Evolutionary conservation across 768 basidiomycete genomes (phyloP), one percentile per base, ranked within the genome.

Genomic region (Trametes punicea): DNA sequence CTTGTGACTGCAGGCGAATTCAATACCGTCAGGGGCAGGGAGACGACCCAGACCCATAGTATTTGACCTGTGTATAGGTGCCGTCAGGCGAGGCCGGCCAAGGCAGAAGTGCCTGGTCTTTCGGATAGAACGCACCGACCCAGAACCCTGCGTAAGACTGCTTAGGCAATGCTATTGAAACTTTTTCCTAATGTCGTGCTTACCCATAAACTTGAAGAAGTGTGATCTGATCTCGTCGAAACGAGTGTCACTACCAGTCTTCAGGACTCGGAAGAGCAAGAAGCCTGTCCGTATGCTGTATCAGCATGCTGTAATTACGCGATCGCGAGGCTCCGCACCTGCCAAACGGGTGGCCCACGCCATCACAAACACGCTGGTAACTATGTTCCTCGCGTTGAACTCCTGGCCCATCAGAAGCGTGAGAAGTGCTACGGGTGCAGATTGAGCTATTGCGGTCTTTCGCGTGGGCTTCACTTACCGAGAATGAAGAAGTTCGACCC

Each of bases 401-500:
- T 81, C 82, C 51, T 80, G 78, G n/a, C 83, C 84, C 49, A 79
- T 70, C 20, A 82, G 69, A n/a, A 87, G 70, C 0, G 85, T 85
- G 34, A 87, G 68, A 23, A 87, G 70, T 2, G 85, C 84, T 82
- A 51, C 13, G 23, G 2, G 10, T 25, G 8, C 4, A n/a, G 26
- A n/a, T 4, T 34, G 21, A 30, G 25, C 41, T 20, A 13, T 20
- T 57, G 9, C 46, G 15, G 18, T 16, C 1, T 2, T 13, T 20
- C 2, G 30, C 10, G 27, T 39, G 16, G 20, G 42, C 41, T 13
- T 10, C 16, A 11, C 30, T 21, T 44, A 77, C 83, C 80, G 63
- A 88, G 69, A 13, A 84, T 65, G 68, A 87, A 83, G 71, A 87
- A 87, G 65, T 87, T 88, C 15, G 81, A 83, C 21, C 84, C 85